These are phyloP conservation scores for Oenanthe javanica DNA, from an alignment of 140 eudicot species.

Conservation along the genomic window DNA sequence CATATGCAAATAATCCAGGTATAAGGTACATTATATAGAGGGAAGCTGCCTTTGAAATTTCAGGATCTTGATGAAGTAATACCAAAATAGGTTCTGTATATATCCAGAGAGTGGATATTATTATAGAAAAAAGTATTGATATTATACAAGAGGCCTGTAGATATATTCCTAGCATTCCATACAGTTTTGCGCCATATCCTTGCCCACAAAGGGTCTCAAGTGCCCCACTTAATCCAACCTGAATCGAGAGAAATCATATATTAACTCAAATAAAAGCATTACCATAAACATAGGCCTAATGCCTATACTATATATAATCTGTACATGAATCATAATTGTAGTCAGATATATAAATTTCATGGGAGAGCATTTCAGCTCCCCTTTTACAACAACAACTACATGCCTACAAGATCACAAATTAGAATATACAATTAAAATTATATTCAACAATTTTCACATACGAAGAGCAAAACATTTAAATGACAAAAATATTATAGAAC, in stretches of 20 bases:
- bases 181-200: conserved; percentile 68
- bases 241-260: not conserved
- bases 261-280: not conserved
- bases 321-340: too few relatives aligned
- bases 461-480: not conserved
- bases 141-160: conserved; percentile 70
- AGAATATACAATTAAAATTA: too few relatives aligned
- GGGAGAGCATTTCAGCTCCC: not conserved
- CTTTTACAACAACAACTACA: not conserved
- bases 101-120: conserved; percentile 54
- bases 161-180: conserved; percentile 53
- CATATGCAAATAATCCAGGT: conserved; percentile 66
- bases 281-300: too few relatives aligned
- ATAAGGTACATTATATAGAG: conserved; percentile 49
- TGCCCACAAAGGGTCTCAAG: conserved; percentile 85
- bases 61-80: conserved; percentile 58
- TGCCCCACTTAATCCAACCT: conserved; percentile 84
- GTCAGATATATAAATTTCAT: too few relatives aligned
- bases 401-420: not conserved
- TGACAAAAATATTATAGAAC: too few relatives aligned
- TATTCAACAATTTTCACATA: not conserved
- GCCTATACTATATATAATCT: too few relatives aligned
- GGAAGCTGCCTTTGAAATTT: conserved; percentile 49
- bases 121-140: conserved; percentile 39
- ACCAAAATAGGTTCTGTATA: conserved; percentile 49